These are phyloP conservation scores for Rhodofomes roseus DNA, from an alignment of 1,284 basidiomycete species.

Conservation along the genomic window DNA sequence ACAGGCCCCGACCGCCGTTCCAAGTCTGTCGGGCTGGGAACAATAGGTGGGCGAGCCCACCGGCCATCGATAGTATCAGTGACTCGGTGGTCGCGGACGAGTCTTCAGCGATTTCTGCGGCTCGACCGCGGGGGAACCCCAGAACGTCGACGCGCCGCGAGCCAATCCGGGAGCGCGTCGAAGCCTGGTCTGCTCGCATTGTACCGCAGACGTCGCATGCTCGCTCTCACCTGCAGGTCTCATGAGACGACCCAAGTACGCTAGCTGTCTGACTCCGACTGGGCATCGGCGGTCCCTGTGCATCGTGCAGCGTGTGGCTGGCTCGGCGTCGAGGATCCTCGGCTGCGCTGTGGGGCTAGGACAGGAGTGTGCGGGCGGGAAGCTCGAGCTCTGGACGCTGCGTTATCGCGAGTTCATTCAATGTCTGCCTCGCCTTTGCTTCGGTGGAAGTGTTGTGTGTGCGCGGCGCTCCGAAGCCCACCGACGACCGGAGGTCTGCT, in stretches of 20 bases:
- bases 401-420: not conserved
- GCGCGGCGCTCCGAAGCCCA: not conserved
- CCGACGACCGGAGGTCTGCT: not conserved
- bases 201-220: not conserved
- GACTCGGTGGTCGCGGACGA: too few relatives aligned
- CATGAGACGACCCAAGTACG: not conserved
- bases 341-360: not conserved
- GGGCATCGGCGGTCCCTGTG: not conserved
- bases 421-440: not conserved
- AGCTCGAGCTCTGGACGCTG: not conserved
- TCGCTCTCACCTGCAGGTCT: not conserved
- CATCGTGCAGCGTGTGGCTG: not conserved
- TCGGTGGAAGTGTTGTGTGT: not conserved
- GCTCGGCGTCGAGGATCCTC: not conserved
- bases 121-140: not conserved
- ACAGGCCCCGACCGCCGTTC: not conserved
- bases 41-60: not conserved
- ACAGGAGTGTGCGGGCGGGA: not conserved
- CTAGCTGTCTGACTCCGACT: not conserved
- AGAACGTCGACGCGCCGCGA: not conserved
- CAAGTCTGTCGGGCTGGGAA: not conserved
- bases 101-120: not conserved
- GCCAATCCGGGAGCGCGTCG: not conserved
- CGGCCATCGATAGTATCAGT: not conserved
- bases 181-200: not conserved